Evolutionary conservation across 2,329 filamentous ascomycete species (phyloP), one percentile per base, ranked within the genome.

Genomic region (Aspergillus sp.): DNA sequence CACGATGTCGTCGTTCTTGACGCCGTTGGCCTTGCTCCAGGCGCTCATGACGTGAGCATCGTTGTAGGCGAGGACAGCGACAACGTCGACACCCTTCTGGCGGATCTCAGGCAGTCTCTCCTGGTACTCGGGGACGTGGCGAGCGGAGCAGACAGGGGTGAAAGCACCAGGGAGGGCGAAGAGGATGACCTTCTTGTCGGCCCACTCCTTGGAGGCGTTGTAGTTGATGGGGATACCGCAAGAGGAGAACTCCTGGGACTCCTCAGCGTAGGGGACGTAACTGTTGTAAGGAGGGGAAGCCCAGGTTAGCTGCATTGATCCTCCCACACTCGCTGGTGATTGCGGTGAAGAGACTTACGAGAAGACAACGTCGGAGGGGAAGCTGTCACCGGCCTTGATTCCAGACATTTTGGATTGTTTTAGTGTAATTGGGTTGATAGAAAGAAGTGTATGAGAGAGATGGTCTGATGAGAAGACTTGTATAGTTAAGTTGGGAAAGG

Each of bases 11-110:
- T 91, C 84, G 52, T 83, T 81, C 62, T 79, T 83, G 62, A 91
- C 76, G 42, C 77, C 77, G 71, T 94, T 91, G 62, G 89, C 88
- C 79, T 95, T 95, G 71, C 82, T 85, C 88, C 88, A 93, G 43
- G 86, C 88, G 58, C 82, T 84, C 87, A 91, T 91, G 67, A 95
- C 89, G 64, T 77, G 94, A 52, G 83, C 75, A 70, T 95, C 90
- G 71, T 95, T 95, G 75, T 75, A 85, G 47, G 88, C 86, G 61
- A 94, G 84, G 62, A 93, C 81, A 54, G 88, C 79, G 59, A 95
- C 81, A 51, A 85, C 69, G 69, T 95, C 89, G 54, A 94, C 86
- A 58, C 87, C 88, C 78, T 91, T 91, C 63, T 73, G 73, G 73
- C 83, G 83, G 68, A 94, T 76, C 62, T 84, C 75, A 42, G 79